Evolutionary conservation across 176 grass and related monocot genomes (phyloP), one percentile per base, ranked within the genome.

Genomic region (Musa acuminata): DNA sequence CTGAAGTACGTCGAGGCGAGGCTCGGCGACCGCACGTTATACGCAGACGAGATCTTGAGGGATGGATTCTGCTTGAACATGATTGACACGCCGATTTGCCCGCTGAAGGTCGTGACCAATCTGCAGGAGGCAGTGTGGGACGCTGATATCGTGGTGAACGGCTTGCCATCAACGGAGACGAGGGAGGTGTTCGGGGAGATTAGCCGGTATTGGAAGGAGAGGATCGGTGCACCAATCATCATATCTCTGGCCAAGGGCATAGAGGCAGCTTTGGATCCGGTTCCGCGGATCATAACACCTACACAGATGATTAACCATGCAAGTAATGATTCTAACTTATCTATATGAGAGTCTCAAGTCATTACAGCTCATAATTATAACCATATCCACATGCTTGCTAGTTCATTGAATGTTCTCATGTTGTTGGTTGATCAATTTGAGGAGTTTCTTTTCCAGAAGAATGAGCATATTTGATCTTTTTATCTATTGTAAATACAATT

Each of bases 101-200:
- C 90, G 51, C 78, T 99, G 78, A 99, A 99, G 88, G 96, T 95
- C 57, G 96, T 99, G 78, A 99, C 96, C 21, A 99, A 94, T 71
- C 73, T 99, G 69, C 91, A 99, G 88, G 95, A 94, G 86, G 96
- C 96, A 11, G 91, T 99, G 20, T 99, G 96, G 96, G 88, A 99
- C 67, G 96, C 96, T 1, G 96, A 99, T 79, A 85, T 99, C 78
- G 96, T 95, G 51, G 76, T 99, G 73, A 99, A 99, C 70, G 95
- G 95, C 1, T 76, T 99, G 65, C 95, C 95, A 0, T 99, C 95
- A 16, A 99, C 95, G 1, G 95, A 94, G 53, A 99, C 95, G 9
- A 82, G 91, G 53, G 95, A 89, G 8, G 91, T 99, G 57, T 99
- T 99, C 72, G 86, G 85, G 64, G 88, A 94, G 73, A 94, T 99